A percentile compares a stretch with the other conserved stretches of the same genome.
Evolutionary conservation across 495 filamentous ascomycete species (phyloP).

Genomic region (Penicillium longicatenatum): DNA sequence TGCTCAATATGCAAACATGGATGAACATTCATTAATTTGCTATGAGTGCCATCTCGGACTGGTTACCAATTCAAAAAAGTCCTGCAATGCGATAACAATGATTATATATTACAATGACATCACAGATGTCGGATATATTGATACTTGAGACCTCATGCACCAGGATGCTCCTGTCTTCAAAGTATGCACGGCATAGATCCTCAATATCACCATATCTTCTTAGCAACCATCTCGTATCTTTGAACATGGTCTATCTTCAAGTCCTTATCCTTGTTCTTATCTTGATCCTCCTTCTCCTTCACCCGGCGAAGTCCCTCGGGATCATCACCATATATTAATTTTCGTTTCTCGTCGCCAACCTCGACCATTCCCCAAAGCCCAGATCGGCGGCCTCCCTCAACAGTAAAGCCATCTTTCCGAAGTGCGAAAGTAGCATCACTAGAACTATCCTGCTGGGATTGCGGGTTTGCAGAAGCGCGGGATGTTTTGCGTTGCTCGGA

Average conservation of each 20-base stretch:
- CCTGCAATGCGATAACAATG: too few species aligned
- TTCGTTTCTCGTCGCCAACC: slow-evolving; percentile 81
- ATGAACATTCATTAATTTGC: too few species aligned
- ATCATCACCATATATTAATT: slow-evolving; percentile 88
- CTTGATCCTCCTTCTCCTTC: slow-evolving; percentile 68
- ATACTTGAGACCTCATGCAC: background rate
- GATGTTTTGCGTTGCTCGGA: slow-evolving; percentile 34
- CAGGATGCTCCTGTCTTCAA: background rate
- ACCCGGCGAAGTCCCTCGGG: slow-evolving; percentile 65
- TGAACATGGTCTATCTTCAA: slow-evolving; percentile 66
- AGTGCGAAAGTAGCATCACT: slow-evolving; percentile 32
- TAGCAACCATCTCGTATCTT: slow-evolving; percentile 91
- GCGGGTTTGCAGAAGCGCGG: slow-evolving; percentile 8
- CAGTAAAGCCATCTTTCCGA: slow-evolving; percentile 51
- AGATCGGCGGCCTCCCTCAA: slow-evolving; percentile 69
- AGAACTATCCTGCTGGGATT: slow-evolving; percentile 42
- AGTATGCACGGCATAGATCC: background rate
- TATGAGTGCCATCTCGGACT: too few species aligned
- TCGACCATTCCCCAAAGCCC: slow-evolving; percentile 86
- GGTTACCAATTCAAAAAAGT: too few species aligned
- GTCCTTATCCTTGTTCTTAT: slow-evolving; percentile 58
- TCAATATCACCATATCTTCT: slow-evolving; percentile 77
- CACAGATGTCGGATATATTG: background rate
- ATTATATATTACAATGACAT: background rate
- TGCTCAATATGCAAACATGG: too few species aligned